Evolutionary conservation across 768 basidiomycete genomes (phyloP).

Genomic region (Amanita rimosa): DNA sequence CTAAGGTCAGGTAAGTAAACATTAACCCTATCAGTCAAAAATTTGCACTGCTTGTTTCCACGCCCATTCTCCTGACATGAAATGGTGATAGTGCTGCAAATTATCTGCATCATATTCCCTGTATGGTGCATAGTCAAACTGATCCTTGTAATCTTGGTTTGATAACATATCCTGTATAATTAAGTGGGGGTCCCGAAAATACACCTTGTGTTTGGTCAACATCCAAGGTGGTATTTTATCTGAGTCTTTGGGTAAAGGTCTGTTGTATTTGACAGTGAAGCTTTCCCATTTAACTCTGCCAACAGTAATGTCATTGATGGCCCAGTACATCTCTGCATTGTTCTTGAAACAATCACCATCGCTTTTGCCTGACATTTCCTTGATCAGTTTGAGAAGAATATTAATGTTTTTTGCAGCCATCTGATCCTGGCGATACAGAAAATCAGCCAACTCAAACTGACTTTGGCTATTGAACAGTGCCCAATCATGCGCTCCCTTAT

Average conservation of each 20-base stretch:
- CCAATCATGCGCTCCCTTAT: constrained; percentile 1
- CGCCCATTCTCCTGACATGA: constrained; percentile 9
- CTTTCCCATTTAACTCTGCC: constrained; percentile 18
- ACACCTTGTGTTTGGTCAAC: not conserved
- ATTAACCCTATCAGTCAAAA: too few relatives aligned
- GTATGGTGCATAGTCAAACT: not conserved
- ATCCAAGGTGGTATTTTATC: constrained; percentile 11
- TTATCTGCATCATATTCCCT: not conserved
- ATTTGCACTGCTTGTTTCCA: constrained; percentile 8
- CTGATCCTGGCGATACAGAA: constrained; percentile 7
- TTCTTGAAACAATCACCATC: constrained; percentile 8
- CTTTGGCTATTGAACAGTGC: constrained; percentile 3
- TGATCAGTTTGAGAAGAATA: constrained; percentile 6
- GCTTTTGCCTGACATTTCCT: too few relatives aligned
- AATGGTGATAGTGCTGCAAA: not conserved
- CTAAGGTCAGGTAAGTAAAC: too few relatives aligned
- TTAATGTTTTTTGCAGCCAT: constrained; percentile 9
- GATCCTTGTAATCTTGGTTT: not conserved
- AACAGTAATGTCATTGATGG: constrained; percentile 14
- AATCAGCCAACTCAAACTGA: constrained; percentile 8
- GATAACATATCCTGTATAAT: not conserved
- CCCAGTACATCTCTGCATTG: constrained; percentile 13
- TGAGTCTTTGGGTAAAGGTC: constrained; percentile 3
- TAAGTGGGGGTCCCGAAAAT: not conserved
- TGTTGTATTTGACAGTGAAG: constrained; percentile 11